Conservation (phyloP, 768 basidiomycete species). For the Leucosporidium yakuticum region DNA sequence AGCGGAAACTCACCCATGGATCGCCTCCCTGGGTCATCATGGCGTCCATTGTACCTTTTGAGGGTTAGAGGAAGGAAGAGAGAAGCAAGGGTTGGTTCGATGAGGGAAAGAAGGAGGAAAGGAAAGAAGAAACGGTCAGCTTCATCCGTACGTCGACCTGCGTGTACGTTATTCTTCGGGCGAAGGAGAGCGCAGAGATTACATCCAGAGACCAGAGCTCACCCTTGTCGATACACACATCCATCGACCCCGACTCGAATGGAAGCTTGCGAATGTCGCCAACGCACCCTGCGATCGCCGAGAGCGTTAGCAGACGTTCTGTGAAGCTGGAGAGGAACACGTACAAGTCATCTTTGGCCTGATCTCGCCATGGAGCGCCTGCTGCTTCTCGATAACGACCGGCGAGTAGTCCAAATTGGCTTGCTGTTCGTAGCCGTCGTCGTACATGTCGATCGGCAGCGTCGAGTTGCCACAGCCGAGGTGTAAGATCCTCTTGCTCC, state of each 20-base stretch:
- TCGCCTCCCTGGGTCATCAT: conserved; percentile 80
- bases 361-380: conserved; percentile 45
- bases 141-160: too few relatives aligned
- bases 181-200: too few relatives aligned
- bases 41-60: conserved; percentile 72
- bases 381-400: conserved; percentile 69
- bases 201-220: too few relatives aligned
- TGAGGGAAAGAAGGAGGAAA: too few relatives aligned
- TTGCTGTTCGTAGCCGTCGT: conserved; percentile 73
- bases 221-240: conserved; percentile 72
- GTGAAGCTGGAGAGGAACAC: neutral
- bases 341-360: conserved; percentile 66
- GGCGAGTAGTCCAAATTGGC: conserved; percentile 77
- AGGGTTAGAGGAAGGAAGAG: too few relatives aligned
- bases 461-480: conserved; percentile 71
- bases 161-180: too few relatives aligned
- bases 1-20: conserved; percentile 50
- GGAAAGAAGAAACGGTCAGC: too few relatives aligned
- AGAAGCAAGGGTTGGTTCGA: too few relatives aligned
- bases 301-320: neutral
- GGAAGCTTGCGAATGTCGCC: conserved; percentile 70
- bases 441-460: conserved; percentile 62
- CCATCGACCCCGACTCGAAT: conserved; percentile 60
- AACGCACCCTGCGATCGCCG: conserved; percentile 49
- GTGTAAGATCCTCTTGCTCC: conserved; percentile 60